Evolutionary conservation across 495 filamentous ascomycete genomes (phyloP).

Genomic region (Oidiodendron maius): DNA sequence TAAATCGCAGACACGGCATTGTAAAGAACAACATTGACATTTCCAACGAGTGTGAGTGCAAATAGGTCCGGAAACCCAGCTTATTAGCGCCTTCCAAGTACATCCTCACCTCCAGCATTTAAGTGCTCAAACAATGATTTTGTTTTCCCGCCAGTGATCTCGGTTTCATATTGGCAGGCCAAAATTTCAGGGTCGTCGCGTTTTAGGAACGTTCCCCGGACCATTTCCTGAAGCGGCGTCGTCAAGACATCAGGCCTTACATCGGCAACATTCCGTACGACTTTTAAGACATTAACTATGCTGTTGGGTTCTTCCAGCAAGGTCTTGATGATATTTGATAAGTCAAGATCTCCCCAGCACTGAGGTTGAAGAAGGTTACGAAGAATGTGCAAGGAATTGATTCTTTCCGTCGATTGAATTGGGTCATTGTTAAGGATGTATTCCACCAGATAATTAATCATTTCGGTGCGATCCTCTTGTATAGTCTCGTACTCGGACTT

Average conservation of each 20-base stretch:
- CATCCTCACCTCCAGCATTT: too few species aligned
- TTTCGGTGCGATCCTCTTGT: conserved; percentile 56
- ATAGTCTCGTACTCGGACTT: conserved; percentile 65
- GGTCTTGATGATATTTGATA: conserved; percentile 81
- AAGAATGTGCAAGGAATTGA: conserved; percentile 67
- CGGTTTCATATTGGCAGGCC: too few species aligned
- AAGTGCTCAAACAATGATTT: too few species aligned
- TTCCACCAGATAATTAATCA: conserved; percentile 88
- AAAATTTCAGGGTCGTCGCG: too few species aligned
- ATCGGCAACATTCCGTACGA: conserved; percentile 80
- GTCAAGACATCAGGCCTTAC: conserved; percentile 86
- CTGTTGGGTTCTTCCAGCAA: conserved; percentile 71
- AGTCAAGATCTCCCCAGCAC: conserved; percentile 90
- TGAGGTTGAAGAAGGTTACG: conserved; percentile 78
- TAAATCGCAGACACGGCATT: too few species aligned
- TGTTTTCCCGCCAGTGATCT: too few species aligned
- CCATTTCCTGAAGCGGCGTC: too few species aligned
- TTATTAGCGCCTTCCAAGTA: too few species aligned
- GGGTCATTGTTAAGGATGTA: conserved; percentile 64
- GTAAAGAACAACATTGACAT: too few species aligned
- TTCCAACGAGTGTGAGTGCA: too few species aligned
- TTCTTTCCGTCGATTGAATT: conserved; percentile 75
- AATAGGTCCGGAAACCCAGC: too few species aligned
- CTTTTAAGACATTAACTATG: conserved; percentile 87
- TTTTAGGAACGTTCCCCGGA: too few species aligned